phyloP scores from a whole-genome alignment of 1,284 basidiomycete species.

The Malassezia nana region DNA sequence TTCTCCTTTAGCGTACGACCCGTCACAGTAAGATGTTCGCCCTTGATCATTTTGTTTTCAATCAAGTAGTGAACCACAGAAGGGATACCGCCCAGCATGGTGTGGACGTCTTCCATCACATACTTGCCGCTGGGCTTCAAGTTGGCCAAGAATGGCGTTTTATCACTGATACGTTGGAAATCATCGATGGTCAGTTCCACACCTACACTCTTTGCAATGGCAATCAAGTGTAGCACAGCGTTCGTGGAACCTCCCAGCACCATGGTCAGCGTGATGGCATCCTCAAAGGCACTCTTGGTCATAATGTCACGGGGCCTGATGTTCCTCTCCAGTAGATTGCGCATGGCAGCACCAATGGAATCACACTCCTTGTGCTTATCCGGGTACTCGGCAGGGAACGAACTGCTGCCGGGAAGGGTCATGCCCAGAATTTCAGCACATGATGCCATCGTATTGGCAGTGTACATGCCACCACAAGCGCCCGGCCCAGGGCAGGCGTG shows the following conservation, averaged over 20 bases:
- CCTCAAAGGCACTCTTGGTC: constrained; percentile 40
- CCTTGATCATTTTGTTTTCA: constrained; percentile 50
- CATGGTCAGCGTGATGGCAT: constrained; percentile 47
- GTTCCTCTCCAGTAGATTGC: constrained; percentile 44
- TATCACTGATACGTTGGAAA: constrained; percentile 44
- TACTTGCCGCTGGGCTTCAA: constrained; percentile 47
- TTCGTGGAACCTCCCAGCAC: constrained; percentile 45
- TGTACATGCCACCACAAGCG: constrained; percentile 48
- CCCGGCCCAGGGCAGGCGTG: constrained; percentile 45
- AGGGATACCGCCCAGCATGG: constrained; percentile 39
- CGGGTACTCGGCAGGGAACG: constrained; percentile 43
- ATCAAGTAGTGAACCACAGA: constrained; percentile 52
- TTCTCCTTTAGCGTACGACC: constrained; percentile 44
- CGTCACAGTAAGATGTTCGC: constrained; percentile 46
- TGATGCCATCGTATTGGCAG: constrained; percentile 48
- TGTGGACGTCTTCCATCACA: constrained; percentile 48
- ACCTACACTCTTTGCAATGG: constrained; percentile 43
- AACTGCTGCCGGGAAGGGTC: constrained; percentile 43
- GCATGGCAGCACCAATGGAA: constrained; percentile 34
- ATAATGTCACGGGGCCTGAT: constrained; percentile 46
- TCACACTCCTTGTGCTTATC: constrained; percentile 45
- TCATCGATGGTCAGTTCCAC: constrained; percentile 41
- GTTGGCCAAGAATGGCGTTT: constrained; percentile 45
- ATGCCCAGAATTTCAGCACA: constrained; percentile 46
- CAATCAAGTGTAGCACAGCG: constrained; percentile 44